Conservation (phyloP, 129 eudicot genomes). For the Saussurea involucrata region DNA sequence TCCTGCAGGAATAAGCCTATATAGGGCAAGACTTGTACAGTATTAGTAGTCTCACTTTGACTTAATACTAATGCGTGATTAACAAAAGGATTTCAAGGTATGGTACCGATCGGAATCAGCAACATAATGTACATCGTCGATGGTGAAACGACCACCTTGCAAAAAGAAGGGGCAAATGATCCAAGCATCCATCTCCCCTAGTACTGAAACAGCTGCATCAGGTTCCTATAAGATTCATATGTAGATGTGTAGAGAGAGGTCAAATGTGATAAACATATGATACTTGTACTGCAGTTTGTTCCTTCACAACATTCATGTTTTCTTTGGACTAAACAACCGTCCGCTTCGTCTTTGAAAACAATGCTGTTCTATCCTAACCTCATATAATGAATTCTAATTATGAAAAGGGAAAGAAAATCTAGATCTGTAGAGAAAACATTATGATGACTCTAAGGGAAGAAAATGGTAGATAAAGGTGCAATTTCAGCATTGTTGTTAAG, state of each 20-base stretch:
- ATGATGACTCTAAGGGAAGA: too few species aligned
- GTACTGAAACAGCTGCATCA: constrained; percentile 89
- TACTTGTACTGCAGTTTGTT: not conserved
- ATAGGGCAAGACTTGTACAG: constrained; percentile 19
- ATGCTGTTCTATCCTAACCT: not conserved
- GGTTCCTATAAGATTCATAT: constrained; percentile 62
- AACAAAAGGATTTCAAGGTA: not conserved
- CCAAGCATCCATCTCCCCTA: constrained; percentile 98
- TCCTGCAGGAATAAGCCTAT: constrained; percentile 94
- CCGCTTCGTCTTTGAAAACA: not conserved
- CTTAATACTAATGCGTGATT: constrained; percentile 6
- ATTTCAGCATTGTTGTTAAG: too few species aligned
- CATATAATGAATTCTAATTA: too few species aligned
- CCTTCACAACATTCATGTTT: not conserved
- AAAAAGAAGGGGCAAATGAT: constrained; percentile 96
- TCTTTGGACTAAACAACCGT: not conserved
- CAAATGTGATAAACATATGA: not conserved
- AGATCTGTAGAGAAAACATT: too few species aligned
- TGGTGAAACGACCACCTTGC: constrained; percentile 97
- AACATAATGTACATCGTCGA: constrained; percentile 87
- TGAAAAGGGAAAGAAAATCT: too few species aligned
- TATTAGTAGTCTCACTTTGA: constrained; percentile 7
- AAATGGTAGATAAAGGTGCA: too few species aligned
- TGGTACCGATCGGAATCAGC: constrained; percentile 81
- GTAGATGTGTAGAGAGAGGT: not conserved